These are phyloP conservation scores for Aspergillus biplanus DNA, from an alignment of 495 filamentous ascomycete species.

Conservation along the genomic window DNA sequence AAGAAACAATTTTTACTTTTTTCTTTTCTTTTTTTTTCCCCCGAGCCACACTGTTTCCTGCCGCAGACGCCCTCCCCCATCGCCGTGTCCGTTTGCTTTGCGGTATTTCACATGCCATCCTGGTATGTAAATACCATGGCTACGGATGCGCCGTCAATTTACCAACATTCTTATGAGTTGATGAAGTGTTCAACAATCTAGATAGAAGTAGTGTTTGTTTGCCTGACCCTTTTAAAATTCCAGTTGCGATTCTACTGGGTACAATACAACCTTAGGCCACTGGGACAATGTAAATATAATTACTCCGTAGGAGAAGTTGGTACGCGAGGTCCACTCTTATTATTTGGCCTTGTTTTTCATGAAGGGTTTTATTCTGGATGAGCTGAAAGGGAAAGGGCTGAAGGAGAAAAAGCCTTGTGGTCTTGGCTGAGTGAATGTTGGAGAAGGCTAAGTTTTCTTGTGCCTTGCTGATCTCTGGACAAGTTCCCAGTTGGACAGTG, in stretches of 20 bases:
- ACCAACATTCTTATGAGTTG: background rate
- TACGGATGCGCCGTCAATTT: background rate
- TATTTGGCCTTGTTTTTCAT: no score
- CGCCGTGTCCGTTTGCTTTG: background rate
- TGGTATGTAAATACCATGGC: slow-evolving; percentile 37
- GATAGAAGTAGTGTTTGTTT: background rate
- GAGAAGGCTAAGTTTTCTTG: background rate
- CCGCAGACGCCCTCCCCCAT: background rate
- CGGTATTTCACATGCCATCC: slow-evolving; percentile 30
- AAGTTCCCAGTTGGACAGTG: background rate
- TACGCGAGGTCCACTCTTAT: no score
- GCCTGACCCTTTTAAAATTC: no score
- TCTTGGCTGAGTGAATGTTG: background rate
- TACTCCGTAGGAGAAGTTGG: no score
- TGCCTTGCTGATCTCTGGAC: background rate
- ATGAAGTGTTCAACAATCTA: background rate
- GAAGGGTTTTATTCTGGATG: no score
- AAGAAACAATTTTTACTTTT: background rate
- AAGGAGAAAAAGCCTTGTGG: background rate
- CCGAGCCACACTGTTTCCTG: background rate
- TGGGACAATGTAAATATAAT: no score
- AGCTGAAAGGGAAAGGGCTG: no score
- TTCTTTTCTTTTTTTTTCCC: background rate
- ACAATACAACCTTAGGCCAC: no score
- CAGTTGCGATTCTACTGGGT: no score